These are phyloP conservation scores for Agaricus sinodeliciosus DNA, from an alignment of 768 basidiomycete species.

Conservation along the genomic window DNA sequence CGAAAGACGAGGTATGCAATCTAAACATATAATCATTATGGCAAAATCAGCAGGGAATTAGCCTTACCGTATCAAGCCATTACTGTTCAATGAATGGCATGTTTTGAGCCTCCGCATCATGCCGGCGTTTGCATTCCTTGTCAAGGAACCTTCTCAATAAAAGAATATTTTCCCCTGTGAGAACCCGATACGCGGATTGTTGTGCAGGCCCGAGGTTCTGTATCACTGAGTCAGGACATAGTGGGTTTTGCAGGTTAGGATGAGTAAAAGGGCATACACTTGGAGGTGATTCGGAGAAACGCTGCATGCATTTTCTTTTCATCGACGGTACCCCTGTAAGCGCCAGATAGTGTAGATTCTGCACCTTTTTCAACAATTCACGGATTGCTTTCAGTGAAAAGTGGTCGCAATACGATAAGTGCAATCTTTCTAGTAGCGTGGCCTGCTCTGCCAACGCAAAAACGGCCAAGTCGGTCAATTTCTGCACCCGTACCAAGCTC, in stretches of 20 bases:
- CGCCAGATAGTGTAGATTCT: slow-evolving; percentile 64
- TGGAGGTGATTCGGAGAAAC: slow-evolving; percentile 74
- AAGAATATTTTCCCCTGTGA: slow-evolving; percentile 59
- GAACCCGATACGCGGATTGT: slow-evolving; percentile 70
- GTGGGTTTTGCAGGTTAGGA: too few relatives aligned
- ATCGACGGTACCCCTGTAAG: slow-evolving; percentile 77
- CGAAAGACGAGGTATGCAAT: too few relatives aligned
- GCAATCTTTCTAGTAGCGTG: slow-evolving; percentile 65
- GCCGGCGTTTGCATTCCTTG: slow-evolving; percentile 55
- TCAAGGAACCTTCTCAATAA: slow-evolving; percentile 64
- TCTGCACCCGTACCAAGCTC: slow-evolving; percentile 73
- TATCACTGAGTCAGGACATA: slow-evolving; percentile 9
- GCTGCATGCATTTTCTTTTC: slow-evolving; percentile 57
- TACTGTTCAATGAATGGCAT: slow-evolving; percentile 54
- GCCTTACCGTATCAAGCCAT: slow-evolving; percentile 28
- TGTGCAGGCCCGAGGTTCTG: slow-evolving; percentile 66
- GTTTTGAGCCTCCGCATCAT: slow-evolving; percentile 52
- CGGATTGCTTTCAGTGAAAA: slow-evolving; percentile 74
- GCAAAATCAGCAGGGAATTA: background rate
- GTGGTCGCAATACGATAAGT: slow-evolving; percentile 82
- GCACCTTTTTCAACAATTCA: slow-evolving; percentile 53
- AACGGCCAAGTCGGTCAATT: slow-evolving; percentile 79
- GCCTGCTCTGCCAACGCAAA: slow-evolving; percentile 73
- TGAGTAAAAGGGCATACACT: slow-evolving; percentile 31
- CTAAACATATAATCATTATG: background rate